Base-by-base conservation (phyloP, 192 early-diverging fungal species). In the Rhizophlyctis rosea region DNA sequence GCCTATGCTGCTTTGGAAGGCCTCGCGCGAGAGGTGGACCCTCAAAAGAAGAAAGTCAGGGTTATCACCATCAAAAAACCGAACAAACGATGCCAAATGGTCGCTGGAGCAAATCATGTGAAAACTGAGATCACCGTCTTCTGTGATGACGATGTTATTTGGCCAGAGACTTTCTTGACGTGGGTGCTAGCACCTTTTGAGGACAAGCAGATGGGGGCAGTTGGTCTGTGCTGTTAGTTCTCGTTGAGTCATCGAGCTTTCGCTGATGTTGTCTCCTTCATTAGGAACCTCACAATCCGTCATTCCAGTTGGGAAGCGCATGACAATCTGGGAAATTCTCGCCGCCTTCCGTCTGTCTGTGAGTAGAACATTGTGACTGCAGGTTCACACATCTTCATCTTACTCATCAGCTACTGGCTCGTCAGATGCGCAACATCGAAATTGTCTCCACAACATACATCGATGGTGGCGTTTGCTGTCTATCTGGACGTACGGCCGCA, bases 131-230 rank as follows among this genome's bases (percentile, higher is more conserved):
- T 88, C 32, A 66, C 83, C 36, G 86, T 88, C 13, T 88, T 88
- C 62, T 80, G 82, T 33, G 85, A 89, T 58, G 87, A 89, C 52
- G 86, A 86, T 61, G 87, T 84, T 14, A 76, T 87, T 30, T 88
- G 87, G 86, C 74, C 77, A n/a, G 76, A 78, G 13, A 81, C 79
- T 0, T 80, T 82, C 73, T 58, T 87, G 0, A 70, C 77, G 39
- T 89, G 86, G 59, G 81, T 86, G 54, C 69, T 89, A 36, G 86
- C 84, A 18, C 87, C 86, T 33, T 89, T 89, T 72, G 87, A 89
- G 59, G 83, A 89, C 59, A 73, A 75, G 49, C 72, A 78, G 49
- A 85, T 89, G 79, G 87, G 87, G 31, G 87, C 86, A 30, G 86
- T 89, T 3, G 87, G 75, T 70, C 24, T 51, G 69, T 59, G 54